Conservation (phyloP, 352 stramenopile genomes). For the Globisporangium solare region DNA sequence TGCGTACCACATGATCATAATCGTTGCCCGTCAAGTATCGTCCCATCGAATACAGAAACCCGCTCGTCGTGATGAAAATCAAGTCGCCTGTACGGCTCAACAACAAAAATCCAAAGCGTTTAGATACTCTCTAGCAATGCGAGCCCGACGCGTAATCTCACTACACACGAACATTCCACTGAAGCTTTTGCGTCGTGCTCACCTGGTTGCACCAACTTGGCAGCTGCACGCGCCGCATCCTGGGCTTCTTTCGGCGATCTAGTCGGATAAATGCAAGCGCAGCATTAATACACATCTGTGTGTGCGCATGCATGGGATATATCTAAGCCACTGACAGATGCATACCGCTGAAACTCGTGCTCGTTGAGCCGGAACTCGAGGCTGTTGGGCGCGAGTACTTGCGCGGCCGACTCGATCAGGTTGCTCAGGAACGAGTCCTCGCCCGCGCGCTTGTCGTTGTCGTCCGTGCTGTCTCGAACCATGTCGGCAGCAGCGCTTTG, state of each 20-base stretch:
- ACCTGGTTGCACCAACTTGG: conserved; percentile 64
- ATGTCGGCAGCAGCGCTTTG: neutral
- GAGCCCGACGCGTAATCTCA: neutral
- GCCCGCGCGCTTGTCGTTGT: neutral
- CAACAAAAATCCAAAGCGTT: neutral
- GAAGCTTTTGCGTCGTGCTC: neutral
- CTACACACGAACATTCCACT: too few relatives aligned
- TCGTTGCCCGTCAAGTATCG: conserved; percentile 59
- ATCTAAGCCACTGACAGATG: neutral
- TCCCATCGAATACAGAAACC: conserved; percentile 61
- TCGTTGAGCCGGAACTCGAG: conserved; percentile 56
- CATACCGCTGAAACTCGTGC: conserved; percentile 64
- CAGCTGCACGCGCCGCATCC: conserved; percentile 47
- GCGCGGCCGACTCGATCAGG: conserved; percentile 35
- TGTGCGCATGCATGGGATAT: neutral
- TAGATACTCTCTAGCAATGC: neutral
- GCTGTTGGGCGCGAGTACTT: conserved; percentile 65
- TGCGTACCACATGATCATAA: conserved; percentile 64
- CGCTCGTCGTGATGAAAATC: conserved; percentile 77
- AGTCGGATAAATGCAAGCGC: neutral
- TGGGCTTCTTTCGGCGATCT: conserved; percentile 60
- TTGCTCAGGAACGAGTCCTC: conserved; percentile 19
- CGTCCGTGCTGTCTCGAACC: neutral
- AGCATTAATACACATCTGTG: neutral
- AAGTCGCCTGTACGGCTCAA: conserved; percentile 45